Evolutionary conservation across 805 yeast species (phyloP).

Genomic region (Spathaspora girioi): DNA sequence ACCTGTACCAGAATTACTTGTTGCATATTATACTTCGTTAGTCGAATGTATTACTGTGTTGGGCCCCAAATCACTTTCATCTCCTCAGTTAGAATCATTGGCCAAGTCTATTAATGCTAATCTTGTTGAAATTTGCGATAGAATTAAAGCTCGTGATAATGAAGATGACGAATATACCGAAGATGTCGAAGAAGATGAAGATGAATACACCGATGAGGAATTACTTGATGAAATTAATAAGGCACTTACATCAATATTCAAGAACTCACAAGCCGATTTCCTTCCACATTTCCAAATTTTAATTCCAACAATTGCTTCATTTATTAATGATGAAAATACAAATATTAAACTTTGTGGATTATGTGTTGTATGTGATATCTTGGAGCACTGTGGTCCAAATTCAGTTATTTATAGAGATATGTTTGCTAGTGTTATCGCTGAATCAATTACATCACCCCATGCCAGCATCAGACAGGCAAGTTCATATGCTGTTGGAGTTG

Average conservation of each 20-base stretch:
- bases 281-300: constrained; percentile 61
- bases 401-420: constrained; percentile 62
- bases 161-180: constrained; percentile 86
- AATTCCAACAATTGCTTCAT: constrained; percentile 59
- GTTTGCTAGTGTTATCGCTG: constrained; percentile 62
- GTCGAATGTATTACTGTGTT: constrained; percentile 62
- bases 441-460: constrained; percentile 59
- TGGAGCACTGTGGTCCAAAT: constrained; percentile 73
- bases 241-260: constrained; percentile 68
- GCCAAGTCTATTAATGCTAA: constrained; percentile 58
- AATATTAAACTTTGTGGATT: constrained; percentile 74
- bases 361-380: constrained; percentile 73
- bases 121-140: constrained; percentile 62
- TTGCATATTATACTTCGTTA: constrained; percentile 72
- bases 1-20: constrained; percentile 78
- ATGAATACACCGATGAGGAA: constrained; percentile 87
- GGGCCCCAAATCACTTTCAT: constrained; percentile 59
- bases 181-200: constrained; percentile 79
- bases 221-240: constrained; percentile 81
- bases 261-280: constrained; percentile 53
- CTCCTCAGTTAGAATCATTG: constrained; percentile 51
- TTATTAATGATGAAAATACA: constrained; percentile 63
- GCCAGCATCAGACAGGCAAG: constrained; percentile 85
- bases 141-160: constrained; percentile 68
- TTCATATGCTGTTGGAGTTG: constrained; percentile 76